Evolutionary conservation across 139 green algal species (phyloP).

Genomic region (Haematococcus lacustris): DNA sequence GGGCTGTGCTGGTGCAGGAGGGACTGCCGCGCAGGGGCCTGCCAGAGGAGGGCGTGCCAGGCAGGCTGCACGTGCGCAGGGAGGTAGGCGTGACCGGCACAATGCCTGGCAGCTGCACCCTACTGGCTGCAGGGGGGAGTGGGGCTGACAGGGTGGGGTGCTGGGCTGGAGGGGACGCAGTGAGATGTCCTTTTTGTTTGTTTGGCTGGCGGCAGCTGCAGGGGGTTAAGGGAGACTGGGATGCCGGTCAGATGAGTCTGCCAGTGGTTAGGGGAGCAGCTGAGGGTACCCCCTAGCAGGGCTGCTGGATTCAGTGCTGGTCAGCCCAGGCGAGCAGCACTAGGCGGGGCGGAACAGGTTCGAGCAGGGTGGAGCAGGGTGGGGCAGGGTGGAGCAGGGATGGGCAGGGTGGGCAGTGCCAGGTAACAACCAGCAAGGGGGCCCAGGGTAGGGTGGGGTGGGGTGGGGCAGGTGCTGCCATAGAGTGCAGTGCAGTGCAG

Average conservation of each 20-base stretch:
- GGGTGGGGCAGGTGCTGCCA: too few species aligned
- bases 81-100: too few species aligned
- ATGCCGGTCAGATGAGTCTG: not conserved
- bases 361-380: too few species aligned
- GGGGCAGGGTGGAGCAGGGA: not conserved
- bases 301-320: too few species aligned
- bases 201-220: not conserved
- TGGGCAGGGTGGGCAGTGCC: not conserved
- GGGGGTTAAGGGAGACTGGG: not conserved
- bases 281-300: too few species aligned
- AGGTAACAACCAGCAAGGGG: not conserved
- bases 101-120: not conserved
- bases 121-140: not conserved
- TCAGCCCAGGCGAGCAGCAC: not conserved
- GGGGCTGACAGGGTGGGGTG: not conserved
- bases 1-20: slow-evolving; percentile 19
- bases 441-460: not conserved
- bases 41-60: not conserved
- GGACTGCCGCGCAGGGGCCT: slow-evolving; percentile 24
- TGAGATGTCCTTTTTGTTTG: not conserved
- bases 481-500: not conserved
- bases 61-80: not conserved
- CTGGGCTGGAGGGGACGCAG: not conserved
- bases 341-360: not conserved
- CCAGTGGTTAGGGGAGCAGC: too few species aligned